Conservation (phyloP, 83 land plant genomes). For the Picea abies region DNA sequence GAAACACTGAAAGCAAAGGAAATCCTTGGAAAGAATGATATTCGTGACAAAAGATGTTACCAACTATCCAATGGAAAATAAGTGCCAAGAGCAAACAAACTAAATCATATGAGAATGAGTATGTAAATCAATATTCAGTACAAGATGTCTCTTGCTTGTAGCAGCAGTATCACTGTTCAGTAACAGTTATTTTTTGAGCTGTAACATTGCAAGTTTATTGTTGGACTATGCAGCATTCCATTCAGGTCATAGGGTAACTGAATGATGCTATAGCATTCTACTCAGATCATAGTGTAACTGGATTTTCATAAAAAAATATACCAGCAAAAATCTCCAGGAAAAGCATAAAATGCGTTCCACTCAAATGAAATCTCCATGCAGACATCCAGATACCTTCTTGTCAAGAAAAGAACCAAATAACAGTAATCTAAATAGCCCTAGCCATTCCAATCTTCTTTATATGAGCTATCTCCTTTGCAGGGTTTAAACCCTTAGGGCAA, state of each 20-base stretch:
- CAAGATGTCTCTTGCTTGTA: background rate
- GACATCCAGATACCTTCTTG: background rate
- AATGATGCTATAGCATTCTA: background rate
- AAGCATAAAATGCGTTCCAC: background rate
- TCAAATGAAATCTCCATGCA: background rate
- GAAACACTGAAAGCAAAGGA: no score
- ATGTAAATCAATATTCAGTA: background rate
- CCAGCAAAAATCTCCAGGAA: background rate
- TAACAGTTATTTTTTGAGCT: background rate
- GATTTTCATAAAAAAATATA: background rate
- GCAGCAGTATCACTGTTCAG: background rate
- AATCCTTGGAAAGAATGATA: background rate
- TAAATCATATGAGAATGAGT: background rate
- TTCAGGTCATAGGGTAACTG: background rate
- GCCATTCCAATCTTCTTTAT: slow-evolving; percentile 36
- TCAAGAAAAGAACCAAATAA: background rate
- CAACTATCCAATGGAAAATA: background rate
- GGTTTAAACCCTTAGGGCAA: slow-evolving; percentile 88
- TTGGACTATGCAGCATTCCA: slow-evolving; percentile 1
- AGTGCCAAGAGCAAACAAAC: background rate
- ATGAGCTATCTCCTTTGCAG: slow-evolving; percentile 60
- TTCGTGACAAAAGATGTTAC: background rate
- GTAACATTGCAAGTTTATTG: background rate
- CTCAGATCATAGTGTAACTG: background rate
- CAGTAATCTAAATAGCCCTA: background rate